phyloP scores from a whole-genome alignment of 139 green algal genomes.

The Yamagishiella unicocca region DNA sequence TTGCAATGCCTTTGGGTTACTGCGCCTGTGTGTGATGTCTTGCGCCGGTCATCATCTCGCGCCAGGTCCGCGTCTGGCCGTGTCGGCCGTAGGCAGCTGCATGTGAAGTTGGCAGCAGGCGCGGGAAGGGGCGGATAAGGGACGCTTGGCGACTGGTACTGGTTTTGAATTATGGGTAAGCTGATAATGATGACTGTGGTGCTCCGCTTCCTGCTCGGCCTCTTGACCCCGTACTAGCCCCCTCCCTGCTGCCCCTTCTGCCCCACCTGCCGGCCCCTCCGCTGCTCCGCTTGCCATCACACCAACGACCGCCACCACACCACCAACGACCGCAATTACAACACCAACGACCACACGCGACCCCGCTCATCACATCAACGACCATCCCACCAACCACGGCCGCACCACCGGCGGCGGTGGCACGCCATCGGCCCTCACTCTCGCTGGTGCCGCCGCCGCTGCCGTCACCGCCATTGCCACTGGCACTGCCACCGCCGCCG shows the following conservation, averaged over 20 bases:
- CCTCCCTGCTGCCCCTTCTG: background rate
- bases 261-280: background rate
- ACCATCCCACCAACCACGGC: background rate
- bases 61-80: no score
- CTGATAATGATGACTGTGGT: no score
- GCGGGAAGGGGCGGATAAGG: no score
- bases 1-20: no score
- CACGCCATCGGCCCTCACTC: background rate
- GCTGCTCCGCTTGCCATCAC: background rate
- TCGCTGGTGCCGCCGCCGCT: background rate
- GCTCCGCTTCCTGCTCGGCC: no score
- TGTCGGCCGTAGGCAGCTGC: no score
- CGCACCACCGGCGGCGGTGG: background rate
- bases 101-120: no score
- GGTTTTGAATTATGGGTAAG: no score
- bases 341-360: background rate
- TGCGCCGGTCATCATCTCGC: no score
- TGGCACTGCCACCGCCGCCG: background rate
- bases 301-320: background rate
- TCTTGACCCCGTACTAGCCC: conserved; percentile 3
- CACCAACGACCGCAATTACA: background rate
- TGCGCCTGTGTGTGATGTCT: no score
- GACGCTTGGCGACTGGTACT: no score
- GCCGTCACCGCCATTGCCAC: background rate
- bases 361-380: background rate